Percentiles rank a stretch among this genome's conserved stretches.
Evolutionary conservation across 129 eudicot species (phyloP).

Genomic region (Logfia minima): DNA sequence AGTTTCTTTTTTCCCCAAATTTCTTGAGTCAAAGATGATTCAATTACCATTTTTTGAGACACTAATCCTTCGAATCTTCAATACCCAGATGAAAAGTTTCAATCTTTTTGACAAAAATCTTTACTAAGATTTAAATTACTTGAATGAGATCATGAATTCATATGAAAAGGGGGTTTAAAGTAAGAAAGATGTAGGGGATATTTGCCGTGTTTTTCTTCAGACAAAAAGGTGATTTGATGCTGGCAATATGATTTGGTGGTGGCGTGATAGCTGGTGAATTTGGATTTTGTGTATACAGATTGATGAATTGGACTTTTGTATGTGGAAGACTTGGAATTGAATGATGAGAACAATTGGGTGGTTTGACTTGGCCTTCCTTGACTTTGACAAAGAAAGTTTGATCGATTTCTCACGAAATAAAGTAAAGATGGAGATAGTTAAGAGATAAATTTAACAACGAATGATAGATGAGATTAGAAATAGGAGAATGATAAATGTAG

Average conservation of each 20-base stretch:
- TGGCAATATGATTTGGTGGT: slow-evolving; percentile 27
- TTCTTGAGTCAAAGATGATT: slow-evolving; percentile 32
- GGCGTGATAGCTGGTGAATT: slow-evolving; percentile 25
- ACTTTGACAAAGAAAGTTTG: slow-evolving; percentile 1
- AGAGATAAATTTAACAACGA: background rate
- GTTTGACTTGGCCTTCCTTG: slow-evolving; percentile 18
- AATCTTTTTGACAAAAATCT: slow-evolving; percentile 11
- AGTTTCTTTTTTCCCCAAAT: slow-evolving; percentile 30
- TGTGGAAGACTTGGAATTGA: slow-evolving; percentile 14
- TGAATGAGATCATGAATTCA: background rate
- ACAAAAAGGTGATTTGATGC: slow-evolving; percentile 21
- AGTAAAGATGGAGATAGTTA: background rate
- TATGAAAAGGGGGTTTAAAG: slow-evolving; percentile 22
- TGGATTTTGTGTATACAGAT: background rate
- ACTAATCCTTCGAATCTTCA: slow-evolving; percentile 7
- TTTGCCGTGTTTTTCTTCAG: slow-evolving; percentile 21
- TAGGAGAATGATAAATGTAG: too few relatives aligned
- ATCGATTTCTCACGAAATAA: slow-evolving; percentile 4
- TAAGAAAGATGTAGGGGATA: slow-evolving; percentile 4
- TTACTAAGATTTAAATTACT: background rate
- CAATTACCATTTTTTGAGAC: slow-evolving; percentile 22
- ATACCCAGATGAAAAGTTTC: slow-evolving; percentile 31
- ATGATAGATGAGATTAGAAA: too few relatives aligned
- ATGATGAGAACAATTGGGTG: background rate
- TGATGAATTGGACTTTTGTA: slow-evolving; percentile 6